Conservation (phyloP, 495 filamentous ascomycete species). For the Trichoderma reesei region DNA sequence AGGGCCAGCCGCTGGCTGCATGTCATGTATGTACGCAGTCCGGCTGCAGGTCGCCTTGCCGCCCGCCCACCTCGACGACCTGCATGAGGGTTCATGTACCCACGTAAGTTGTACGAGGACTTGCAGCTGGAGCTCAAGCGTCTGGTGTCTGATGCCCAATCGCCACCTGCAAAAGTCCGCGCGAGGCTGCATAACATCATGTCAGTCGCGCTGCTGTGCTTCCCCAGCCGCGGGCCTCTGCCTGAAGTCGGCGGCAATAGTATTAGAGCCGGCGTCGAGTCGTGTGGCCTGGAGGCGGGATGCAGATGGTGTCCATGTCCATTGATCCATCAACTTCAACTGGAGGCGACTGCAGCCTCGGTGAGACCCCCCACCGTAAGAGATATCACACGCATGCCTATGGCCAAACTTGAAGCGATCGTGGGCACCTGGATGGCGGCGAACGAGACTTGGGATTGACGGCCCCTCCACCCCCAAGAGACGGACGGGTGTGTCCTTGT, state of each 20-base stretch:
- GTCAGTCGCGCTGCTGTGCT: background rate
- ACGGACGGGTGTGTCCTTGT: no score
- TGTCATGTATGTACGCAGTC: background rate
- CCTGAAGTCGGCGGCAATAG: background rate
- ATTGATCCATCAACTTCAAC: background rate
- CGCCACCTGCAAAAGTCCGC: background rate
- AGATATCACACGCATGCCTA: no score
- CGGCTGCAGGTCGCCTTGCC: constrained; percentile 5
- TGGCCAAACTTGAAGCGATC: no score
- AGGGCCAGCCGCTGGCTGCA: background rate
- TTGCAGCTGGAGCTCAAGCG: no score
- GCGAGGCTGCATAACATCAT: background rate
- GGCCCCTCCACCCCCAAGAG: no score
- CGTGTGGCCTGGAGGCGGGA: background rate
- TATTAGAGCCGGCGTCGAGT: background rate
- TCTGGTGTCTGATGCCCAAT: no score
- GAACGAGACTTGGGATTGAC: no score
- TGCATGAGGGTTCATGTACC: no score
- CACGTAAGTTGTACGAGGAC: no score
- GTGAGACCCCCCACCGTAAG: no score
- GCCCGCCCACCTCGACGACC: background rate
- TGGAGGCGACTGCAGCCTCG: no score
- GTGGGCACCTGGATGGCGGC: no score
- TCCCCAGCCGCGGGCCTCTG: background rate
- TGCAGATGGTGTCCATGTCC: background rate